Conservation (phyloP, 805 yeast genomes). For the Jamesozyma jinghongensis region DNA sequence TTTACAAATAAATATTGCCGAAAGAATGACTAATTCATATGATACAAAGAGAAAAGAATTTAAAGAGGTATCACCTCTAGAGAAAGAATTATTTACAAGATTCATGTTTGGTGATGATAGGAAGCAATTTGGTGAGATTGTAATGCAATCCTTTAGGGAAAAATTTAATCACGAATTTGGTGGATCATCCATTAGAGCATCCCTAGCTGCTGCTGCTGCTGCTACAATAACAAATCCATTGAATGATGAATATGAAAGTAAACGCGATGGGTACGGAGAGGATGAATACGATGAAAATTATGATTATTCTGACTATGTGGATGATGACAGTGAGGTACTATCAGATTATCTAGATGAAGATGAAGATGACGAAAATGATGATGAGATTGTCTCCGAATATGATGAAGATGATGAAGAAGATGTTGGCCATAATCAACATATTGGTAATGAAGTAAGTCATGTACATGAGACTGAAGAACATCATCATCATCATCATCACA, state of each 20-base stretch:
- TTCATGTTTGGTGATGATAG: slow-evolving; percentile 27
- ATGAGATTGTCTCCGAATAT: slow-evolving; percentile 11
- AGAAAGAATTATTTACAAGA: slow-evolving; percentile 25
- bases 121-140: slow-evolving; percentile 21
- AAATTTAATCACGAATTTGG: slow-evolving; percentile 19
- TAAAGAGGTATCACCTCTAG: slow-evolving; percentile 21
- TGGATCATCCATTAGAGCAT: slow-evolving; percentile 16
- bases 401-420: slow-evolving; percentile 7
- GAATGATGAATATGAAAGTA: slow-evolving; percentile 14
- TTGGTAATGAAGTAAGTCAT: slow-evolving; percentile 9
- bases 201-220: slow-evolving; percentile 24
- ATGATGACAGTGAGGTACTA: slow-evolving; percentile 14
- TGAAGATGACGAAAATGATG: slow-evolving; percentile 21
- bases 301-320: slow-evolving; percentile 25
- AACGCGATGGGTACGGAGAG: slow-evolving; percentile 16
- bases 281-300: slow-evolving; percentile 16
- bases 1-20: slow-evolving; percentile 26
- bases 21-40: slow-evolving; percentile 25
- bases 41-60: slow-evolving; percentile 23
- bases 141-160: slow-evolving; percentile 24
- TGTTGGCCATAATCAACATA: slow-evolving; percentile 5
- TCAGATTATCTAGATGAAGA: slow-evolving; percentile 14
- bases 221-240: slow-evolving; percentile 13
- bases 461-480: slow-evolving; percentile 7
- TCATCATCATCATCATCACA: background rate